Evolutionary conservation across 345 rosid genomes (phyloP), one percentile per base, ranked within the genome.

Genomic region (Triadica sebifera): DNA sequence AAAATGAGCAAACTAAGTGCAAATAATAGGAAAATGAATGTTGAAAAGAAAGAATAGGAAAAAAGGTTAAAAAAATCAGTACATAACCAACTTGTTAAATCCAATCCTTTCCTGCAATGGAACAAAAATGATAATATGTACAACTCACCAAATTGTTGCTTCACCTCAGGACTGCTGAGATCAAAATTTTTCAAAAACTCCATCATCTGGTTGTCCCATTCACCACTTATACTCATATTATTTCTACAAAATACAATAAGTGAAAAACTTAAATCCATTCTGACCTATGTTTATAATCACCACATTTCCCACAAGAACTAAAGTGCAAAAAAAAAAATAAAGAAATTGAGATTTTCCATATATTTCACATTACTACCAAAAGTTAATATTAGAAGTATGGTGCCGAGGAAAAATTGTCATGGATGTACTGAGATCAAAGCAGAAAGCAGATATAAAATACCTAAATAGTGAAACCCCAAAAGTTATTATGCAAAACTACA

Each of bases 61-160:
- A n/a, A n/a, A n/a, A n/a, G n/a, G n/a, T n/a, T n/a, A n/a, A n/a
- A n/a, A n/a, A n/a, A 12, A 12, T 11, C 12, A 58, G 9, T 41
- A 57, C 47, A 41, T 45, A 57, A 4, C 39, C 41, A 47, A 22
- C 56, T 20, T 65, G 55, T 49, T 24, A 15, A 72, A 64, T 24
- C n/a, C 38, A 37, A 22, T 29, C 43, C 12, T 13, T 49, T 45
- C 51, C 39, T 17, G 55, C 72, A 45, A 16, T 68, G 45, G 65
- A 10, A 62, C 24, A 57, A 57, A 53, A 64, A 41, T 16, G 22
- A 64, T 19, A 17, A 41, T 19, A 47, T 5, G 37, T 72, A 17
- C 61, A 39, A 84, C 92, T 89, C 82, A 95, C 99, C 94, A 76
- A 95, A 95, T 72, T 95, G 97, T 77, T 95, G 96, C 76, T 95